Evolutionary conservation across 2,329 filamentous ascomycete species (phyloP), one percentile per base, ranked within the genome.

Genomic region (Clarireedia sp.): DNA sequence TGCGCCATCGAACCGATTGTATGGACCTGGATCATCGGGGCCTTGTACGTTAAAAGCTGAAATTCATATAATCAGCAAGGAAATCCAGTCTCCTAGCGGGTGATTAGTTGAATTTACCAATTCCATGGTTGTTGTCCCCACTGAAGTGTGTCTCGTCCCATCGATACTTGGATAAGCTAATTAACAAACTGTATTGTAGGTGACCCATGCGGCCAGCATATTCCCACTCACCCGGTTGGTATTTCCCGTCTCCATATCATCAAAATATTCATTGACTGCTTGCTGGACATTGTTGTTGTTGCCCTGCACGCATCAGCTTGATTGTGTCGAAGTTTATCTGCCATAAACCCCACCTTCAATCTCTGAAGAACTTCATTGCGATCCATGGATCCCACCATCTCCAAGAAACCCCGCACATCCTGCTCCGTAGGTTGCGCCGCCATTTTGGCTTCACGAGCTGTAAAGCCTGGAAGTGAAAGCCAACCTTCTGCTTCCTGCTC

Each of bases 81-180:
- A 17, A 12, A 23, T 44, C 26, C n/a, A n/a, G 5, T 17, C 10
- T 3, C 19, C 29, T 12, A 19, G 16, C 6, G n/a, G 26, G 7
- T 14, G 1, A 14, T 17, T 10, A 40, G 3, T 4, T 46, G 3
- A 51, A 57, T 74, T 61, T 64, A 79, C 78, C 73, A 58, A 76
- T 75, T 43, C 73, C 74, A 40, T 73, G 62, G 48, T 68, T 71
- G 47, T 68, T 71, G 2, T 60, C 62, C 17, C 24, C 16, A n/a
- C 67, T 68, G 58, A 82, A 85, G 44, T 74, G 72, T 29, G 66
- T 69, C 52, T 85, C 80, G 57, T 82, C 75, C 80, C 80, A 85
- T 26, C 68, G 69, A 60, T 81, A 80, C 66, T 77, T 71, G 8
- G 45, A 26, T 48, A 33, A 12, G 29, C 16, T 10, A 23, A 23